Evolutionary conservation across 768 basidiomycete genomes (phyloP).

Genomic region (Epithele typhae): DNA sequence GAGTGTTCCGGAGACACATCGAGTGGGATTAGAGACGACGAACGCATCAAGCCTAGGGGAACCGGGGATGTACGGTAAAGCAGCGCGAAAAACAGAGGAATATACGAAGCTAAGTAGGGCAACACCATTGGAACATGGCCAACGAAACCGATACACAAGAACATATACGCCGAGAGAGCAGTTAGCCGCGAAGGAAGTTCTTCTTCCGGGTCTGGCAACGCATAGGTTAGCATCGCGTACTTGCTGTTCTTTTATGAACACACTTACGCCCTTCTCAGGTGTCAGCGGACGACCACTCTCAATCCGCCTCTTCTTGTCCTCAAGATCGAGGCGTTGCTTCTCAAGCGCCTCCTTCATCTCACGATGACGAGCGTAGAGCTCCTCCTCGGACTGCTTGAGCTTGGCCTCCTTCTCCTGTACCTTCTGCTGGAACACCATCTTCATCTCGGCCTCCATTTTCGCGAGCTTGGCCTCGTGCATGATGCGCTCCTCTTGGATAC

Average conservation of each 20-base stretch:
- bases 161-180: constrained; percentile 23
- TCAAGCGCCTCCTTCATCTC: constrained; percentile 99
- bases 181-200: constrained; percentile 69
- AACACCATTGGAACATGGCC: constrained; percentile 31
- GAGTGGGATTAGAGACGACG: constrained; percentile 17
- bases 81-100: constrained; percentile 29
- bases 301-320: constrained; percentile 97
- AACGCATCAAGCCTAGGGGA: constrained; percentile 19
- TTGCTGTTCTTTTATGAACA: no score
- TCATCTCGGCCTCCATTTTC: constrained; percentile 99
- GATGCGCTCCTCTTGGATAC: constrained; percentile 93
- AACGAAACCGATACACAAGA: constrained; percentile 29
- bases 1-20: constrained; percentile 37
- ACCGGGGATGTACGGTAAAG: constrained; percentile 40
- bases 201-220: constrained; percentile 57
- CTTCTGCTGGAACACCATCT: constrained; percentile 99
- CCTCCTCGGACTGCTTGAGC: constrained; percentile 98
- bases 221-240: no score
- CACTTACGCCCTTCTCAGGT: constrained; percentile 85
- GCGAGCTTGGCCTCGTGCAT: constrained; percentile 96
- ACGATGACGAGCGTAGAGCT: constrained; percentile 96
- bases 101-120: constrained; percentile 13
- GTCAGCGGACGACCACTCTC: constrained; percentile 94
- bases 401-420: constrained; percentile 99
- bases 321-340: constrained; percentile 91